Evolutionary conservation across 2,329 filamentous ascomycete species (phyloP).

Genomic region (Fusarium incarnatum): DNA sequence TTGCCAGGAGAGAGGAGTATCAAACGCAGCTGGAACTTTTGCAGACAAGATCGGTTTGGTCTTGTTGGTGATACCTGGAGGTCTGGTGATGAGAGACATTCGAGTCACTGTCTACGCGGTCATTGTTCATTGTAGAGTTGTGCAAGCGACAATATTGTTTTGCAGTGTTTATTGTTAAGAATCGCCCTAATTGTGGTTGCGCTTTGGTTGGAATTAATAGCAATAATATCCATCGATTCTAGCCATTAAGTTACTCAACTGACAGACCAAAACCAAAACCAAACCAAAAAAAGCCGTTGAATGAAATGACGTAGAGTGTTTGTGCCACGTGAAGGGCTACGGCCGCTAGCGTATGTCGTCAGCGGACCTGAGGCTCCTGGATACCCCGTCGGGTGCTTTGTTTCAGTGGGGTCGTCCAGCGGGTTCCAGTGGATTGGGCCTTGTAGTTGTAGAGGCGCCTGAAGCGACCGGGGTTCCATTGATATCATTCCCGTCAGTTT

Average conservation of each 20-base stretch:
- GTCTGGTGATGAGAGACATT: slow-evolving; percentile 22
- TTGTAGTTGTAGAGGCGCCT: slow-evolving; percentile 13
- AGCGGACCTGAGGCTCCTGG: slow-evolving; percentile 35
- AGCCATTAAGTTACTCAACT: neutral
- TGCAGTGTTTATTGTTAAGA: neutral
- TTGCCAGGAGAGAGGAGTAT: slow-evolving; percentile 11
- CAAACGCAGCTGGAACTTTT: slow-evolving; percentile 22
- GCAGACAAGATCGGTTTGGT: slow-evolving; percentile 13
- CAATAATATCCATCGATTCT: neutral
- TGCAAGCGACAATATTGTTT: neutral
- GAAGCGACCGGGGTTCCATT: slow-evolving; percentile 23
- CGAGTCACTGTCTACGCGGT: slow-evolving; percentile 1
- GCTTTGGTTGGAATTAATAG: slow-evolving; percentile 2
- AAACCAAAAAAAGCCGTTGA: slow-evolving; percentile 3
- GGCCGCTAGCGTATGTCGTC: slow-evolving; percentile 35
- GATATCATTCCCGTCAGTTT: slow-evolving; percentile 14
- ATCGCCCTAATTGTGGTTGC: neutral
- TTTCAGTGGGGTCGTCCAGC: slow-evolving; percentile 21
- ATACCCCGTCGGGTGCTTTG: neutral
- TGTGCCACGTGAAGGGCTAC: slow-evolving; percentile 31
- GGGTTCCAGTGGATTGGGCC: slow-evolving; percentile 23
- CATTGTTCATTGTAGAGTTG: neutral
- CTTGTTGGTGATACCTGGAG: slow-evolving; percentile 20
- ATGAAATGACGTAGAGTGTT: slow-evolving; percentile 32
- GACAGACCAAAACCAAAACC: neutral